phyloP scores from a whole-genome alignment of 345 rosid genomes.

The Kernera saxatilis region DNA sequence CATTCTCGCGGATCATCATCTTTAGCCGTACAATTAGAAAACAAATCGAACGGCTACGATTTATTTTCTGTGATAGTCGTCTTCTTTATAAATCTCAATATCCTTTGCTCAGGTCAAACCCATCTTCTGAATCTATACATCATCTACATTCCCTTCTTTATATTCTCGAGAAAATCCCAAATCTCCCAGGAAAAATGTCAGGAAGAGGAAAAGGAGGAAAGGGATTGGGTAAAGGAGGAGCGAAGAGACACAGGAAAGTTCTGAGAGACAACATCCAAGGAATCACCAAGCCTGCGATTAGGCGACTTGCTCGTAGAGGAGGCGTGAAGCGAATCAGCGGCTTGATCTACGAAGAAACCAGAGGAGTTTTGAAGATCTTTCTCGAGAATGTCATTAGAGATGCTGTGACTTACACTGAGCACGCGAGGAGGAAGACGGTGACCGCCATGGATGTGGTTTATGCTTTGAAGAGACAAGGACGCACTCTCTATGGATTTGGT shows the following conservation, averaged over 20 bases:
- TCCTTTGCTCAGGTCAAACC: neutral
- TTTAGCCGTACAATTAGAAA: neutral
- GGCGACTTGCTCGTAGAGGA: conserved; percentile 37
- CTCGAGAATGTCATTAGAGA: conserved; percentile 40
- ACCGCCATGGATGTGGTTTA: conserved; percentile 46
- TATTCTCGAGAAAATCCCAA: neutral
- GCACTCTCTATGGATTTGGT: conserved; percentile 38
- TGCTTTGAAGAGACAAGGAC: conserved; percentile 38
- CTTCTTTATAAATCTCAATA: conserved; percentile 16
- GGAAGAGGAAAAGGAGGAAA: conserved; percentile 46
- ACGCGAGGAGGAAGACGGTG: conserved; percentile 38
- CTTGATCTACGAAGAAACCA: conserved; percentile 36
- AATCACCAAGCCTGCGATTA: conserved; percentile 39
- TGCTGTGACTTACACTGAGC: conserved; percentile 42
- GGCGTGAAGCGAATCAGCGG: conserved; percentile 41
- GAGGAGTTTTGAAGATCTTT: conserved; percentile 39
- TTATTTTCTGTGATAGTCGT: neutral
- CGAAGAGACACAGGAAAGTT: conserved; percentile 37
- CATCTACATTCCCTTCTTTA: neutral
- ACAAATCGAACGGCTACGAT: neutral
- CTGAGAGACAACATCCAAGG: conserved; percentile 38
- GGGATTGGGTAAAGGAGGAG: conserved; percentile 45
- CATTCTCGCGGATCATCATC: conserved; percentile 10
- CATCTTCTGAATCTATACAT: neutral
- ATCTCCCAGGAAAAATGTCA: conserved; percentile 14